Percentiles rank a stretch among this genome's conserved stretches.
phyloP scores from a whole-genome alignment of 768 basidiomycete species.

The Imleria badia region DNA sequence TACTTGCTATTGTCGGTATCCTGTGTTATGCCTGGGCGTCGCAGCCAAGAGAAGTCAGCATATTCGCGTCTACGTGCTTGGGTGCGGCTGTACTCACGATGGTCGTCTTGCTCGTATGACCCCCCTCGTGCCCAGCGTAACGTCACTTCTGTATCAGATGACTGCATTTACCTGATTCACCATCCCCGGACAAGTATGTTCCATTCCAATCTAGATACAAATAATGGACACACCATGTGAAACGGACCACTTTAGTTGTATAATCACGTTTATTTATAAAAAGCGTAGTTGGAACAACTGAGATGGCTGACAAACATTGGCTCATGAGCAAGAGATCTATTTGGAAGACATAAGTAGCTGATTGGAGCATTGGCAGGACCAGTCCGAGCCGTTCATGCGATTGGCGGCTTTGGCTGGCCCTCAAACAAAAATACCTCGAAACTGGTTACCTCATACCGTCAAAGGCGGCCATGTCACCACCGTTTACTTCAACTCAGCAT shows the following conservation, averaged over 20 bases:
- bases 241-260: background rate
- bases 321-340: too few species aligned
- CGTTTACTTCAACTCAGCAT: too few species aligned
- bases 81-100: constrained; percentile 33
- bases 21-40: constrained; percentile 51
- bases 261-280: background rate
- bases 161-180: background rate
- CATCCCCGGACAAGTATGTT: background rate
- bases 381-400: too few species aligned
- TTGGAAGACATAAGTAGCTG: too few species aligned
- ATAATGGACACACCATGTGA: background rate
- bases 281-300: too few species aligned
- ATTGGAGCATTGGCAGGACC: too few species aligned
- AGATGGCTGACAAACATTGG: too few species aligned
- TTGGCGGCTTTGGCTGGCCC: too few species aligned
- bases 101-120: constrained; percentile 13
- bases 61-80: constrained; percentile 43
- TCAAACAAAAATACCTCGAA: too few species aligned
- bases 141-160: background rate
- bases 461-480: too few species aligned
- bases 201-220: background rate
- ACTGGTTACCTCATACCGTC: too few species aligned
- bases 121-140: background rate
- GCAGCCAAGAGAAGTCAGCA: constrained; percentile 44
- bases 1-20: constrained; percentile 49